Percentiles rank a stretch among this genome's conserved stretches.
Evolutionary conservation across 2,329 filamentous ascomycete species (phyloP).

Genomic region (Myotisia sp.): DNA sequence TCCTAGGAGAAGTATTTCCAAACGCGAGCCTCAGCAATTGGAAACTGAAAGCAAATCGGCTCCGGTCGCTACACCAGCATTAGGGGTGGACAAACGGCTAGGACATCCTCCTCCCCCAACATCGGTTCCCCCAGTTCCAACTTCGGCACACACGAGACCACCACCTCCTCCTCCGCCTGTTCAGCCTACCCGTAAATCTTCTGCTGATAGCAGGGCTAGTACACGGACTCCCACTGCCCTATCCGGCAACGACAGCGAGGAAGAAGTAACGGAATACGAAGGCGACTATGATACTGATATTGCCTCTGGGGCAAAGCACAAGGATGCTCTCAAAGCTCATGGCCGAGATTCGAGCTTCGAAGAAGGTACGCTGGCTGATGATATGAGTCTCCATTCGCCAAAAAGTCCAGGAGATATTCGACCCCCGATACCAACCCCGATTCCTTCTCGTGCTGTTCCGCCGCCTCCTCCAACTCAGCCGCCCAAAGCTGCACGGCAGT

Average conservation of each 20-base stretch:
- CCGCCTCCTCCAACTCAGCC: conserved; percentile 53
- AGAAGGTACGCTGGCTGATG: conserved; percentile 45
- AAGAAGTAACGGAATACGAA: conserved; percentile 85
- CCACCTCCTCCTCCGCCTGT: conserved; percentile 48
- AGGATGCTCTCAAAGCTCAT: conserved; percentile 79
- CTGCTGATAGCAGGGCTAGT: conserved; percentile 38
- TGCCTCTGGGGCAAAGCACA: conserved; percentile 80
- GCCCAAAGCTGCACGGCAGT: conserved; percentile 43
- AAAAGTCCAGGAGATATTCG: conserved; percentile 26
- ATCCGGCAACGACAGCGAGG: conserved; percentile 50
- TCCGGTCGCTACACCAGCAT: conserved; percentile 18
- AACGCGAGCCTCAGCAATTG: conserved; percentile 1
- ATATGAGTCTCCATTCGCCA: conserved; percentile 37
- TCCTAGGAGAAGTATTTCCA: conserved; percentile 3
- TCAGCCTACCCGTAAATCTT: conserved; percentile 43
- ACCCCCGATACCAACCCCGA: conserved; percentile 39
- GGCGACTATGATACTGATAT: conserved; percentile 98
- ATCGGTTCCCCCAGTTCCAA: conserved; percentile 24
- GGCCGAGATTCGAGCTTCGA: conserved; percentile 63
- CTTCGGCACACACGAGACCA: conserved; percentile 44
- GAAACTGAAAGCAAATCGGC: neutral
- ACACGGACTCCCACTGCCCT: conserved; percentile 31
- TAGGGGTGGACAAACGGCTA: conserved; percentile 26
- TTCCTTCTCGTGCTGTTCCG: conserved; percentile 40
- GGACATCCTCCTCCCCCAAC: conserved; percentile 32